Evolutionary conservation across 345 rosid genomes (phyloP), one percentile per base, ranked within the genome.

Genomic region (Hirschfeldia incana): DNA sequence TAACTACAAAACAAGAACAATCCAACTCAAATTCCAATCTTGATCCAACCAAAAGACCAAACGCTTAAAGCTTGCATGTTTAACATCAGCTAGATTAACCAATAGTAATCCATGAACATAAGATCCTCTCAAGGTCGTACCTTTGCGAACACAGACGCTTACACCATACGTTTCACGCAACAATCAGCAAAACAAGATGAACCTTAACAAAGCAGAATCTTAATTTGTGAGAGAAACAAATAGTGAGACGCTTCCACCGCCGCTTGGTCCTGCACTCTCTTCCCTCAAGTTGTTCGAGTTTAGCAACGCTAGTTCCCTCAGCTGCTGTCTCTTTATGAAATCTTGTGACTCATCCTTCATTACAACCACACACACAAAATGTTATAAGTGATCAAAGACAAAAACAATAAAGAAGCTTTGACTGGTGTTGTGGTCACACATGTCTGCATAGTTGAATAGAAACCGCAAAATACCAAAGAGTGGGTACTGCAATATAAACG

Each of bases 271-370:
- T 1, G 99, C 74, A 21, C 21, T 21, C 21, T 21, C 21, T 21
- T 21, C 21, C 21, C 21, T 21, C 21, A 21, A 21, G 21, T 86
- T 95, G 84, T 87, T 95, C 6, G 98, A 95, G 80, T 95, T 95
- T 76, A 95, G 79, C 93, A 95, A 65, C 0, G 99, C 99, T 39
- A 95, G 85, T 76, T 95, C 99, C 30, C 97, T 93, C 82, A 95
- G 78, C 82, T 95, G 99, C 80, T 95, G 98, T 82, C 98, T 90
- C 92, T 95, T 95, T 69, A 93, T 91, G 83, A 78, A 88, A 82
- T 95, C 99, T 77, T 95, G 94, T 0, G 99, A 93, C 81, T 95
- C 99, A 1, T 95, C 99, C 99, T 95, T 89, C 82, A 61, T 33
- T 2, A 67, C 5, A 57, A 68, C 39, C 15, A n/a, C 28, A 51